Percentiles rank a stretch among this genome's conserved stretches.
Conservation (phyloP, 352 stramenopile species). For the Elongisporangium anandrum region DNA sequence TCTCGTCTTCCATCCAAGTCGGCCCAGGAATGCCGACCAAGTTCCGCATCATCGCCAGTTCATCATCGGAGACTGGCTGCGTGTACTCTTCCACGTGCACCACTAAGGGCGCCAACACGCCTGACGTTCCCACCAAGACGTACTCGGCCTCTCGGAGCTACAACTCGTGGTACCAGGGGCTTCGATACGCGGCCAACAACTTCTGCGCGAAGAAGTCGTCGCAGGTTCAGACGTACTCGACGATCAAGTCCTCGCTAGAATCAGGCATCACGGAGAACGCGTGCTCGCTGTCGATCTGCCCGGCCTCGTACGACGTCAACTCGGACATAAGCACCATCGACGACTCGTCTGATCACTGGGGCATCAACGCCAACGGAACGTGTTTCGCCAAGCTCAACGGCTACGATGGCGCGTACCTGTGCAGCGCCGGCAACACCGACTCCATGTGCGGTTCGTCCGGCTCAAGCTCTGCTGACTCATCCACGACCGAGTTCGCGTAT, state of each 20-base stretch:
- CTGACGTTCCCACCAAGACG: conserved; percentile 28
- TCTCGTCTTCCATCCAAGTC: conserved; percentile 84
- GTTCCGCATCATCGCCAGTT: conserved; percentile 19
- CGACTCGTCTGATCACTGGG: conserved; percentile 10
- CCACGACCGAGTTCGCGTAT: not conserved
- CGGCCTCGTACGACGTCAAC: conserved; percentile 37
- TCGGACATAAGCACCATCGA: conserved; percentile 34
- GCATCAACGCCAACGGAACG: conserved; percentile 27
- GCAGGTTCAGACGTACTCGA: conserved; percentile 4
- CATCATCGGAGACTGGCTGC: conserved; percentile 19
- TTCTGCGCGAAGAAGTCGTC: conserved; percentile 17
- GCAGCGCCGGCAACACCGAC: conserved; percentile 45
- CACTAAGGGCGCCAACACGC: conserved; percentile 36
- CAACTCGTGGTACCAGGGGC: conserved; percentile 31
- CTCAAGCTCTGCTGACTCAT: not conserved
- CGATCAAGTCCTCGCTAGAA: conserved; percentile 21
- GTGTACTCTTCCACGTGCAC: conserved; percentile 37
- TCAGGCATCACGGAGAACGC: conserved; percentile 33
- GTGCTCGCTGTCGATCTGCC: conserved; percentile 25
- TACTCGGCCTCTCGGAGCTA: conserved; percentile 16
- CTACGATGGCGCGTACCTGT: conserved; percentile 58
- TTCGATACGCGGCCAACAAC: conserved; percentile 30
- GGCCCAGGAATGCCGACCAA: conserved; percentile 39
- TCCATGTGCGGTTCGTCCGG: conserved; percentile 16
- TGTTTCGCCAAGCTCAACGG: conserved; percentile 55